Evolutionary conservation across 129 eudicot species (phyloP).

Genomic region (Scalesia atractyloides): DNA sequence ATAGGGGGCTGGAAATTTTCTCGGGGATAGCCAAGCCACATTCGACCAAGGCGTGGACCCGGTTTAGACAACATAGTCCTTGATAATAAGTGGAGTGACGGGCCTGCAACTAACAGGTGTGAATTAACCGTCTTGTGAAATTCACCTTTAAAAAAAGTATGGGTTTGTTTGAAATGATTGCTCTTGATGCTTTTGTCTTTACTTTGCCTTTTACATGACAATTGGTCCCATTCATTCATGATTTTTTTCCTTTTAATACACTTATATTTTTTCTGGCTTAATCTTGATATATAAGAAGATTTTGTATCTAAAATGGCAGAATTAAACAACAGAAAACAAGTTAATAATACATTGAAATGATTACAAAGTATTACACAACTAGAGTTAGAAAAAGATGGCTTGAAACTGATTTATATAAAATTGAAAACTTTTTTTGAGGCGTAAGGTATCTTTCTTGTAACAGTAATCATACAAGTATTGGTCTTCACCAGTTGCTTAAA

Average conservation of each 20-base stretch:
- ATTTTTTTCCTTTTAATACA: not conserved
- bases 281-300: not conserved
- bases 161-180: conserved; percentile 30
- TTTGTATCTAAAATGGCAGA: not conserved
- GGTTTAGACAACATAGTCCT: too few species aligned
- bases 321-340: not conserved
- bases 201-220: conserved; percentile 21
- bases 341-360: not conserved
- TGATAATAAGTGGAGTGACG: too few species aligned
- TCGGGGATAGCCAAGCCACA: too few species aligned
- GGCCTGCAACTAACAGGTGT: too few species aligned
- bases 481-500: not conserved
- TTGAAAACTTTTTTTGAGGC: not conserved
- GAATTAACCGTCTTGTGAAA: too few species aligned
- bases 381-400: not conserved
- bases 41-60: too few species aligned
- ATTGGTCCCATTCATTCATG: conserved; percentile 21
- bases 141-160: too few species aligned
- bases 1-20: too few species aligned
- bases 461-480: not conserved
- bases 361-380: not conserved
- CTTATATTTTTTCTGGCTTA: not conserved
- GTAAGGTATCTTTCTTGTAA: not conserved
- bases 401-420: not conserved
- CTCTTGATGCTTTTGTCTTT: conserved; percentile 29